Percentiles rank a stretch among this genome's conserved stretches.
Conservation (phyloP, 164 flowering plant species). For the Annona cherimola region DNA sequence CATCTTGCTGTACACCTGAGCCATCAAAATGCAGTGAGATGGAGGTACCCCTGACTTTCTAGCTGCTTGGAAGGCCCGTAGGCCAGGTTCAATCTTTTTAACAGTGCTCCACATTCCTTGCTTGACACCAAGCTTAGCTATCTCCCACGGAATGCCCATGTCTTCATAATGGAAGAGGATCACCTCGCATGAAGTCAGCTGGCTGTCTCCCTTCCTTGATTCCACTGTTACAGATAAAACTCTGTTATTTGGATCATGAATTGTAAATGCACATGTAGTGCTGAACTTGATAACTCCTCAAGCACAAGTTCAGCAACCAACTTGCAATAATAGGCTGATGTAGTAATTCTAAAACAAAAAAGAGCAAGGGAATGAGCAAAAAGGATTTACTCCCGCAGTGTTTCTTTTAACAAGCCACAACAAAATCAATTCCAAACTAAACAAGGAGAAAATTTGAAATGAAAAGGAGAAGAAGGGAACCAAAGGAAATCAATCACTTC, state of each 20-base stretch:
- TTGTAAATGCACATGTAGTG: background rate
- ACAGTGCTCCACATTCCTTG: conserved; percentile 85
- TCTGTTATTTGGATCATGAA: background rate
- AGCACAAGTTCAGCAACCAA: too few species aligned
- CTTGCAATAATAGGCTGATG: too few species aligned
- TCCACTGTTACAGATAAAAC: conserved; percentile 39
- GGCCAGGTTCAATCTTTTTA: conserved; percentile 59
- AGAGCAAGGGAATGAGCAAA: too few species aligned
- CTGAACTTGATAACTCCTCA: too few species aligned
- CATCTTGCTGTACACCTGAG: conserved; percentile 61
- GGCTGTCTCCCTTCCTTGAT: conserved; percentile 50
- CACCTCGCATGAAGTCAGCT: conserved; percentile 64
- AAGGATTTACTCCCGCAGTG: too few species aligned
- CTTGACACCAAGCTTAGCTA: conserved; percentile 65
- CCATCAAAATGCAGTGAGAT: conserved; percentile 45
- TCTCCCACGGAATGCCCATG: conserved; percentile 85
- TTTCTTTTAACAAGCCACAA: too few species aligned
- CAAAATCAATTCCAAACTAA: too few species aligned
- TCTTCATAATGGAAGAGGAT: conserved; percentile 79
- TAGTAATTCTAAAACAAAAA: too few species aligned
- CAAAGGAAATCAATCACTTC: background rate
- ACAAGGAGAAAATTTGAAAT: background rate
- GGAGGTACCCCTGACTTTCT: conserved; percentile 37
- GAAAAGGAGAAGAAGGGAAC: background rate
- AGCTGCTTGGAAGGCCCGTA: conserved; percentile 52